Base-by-base conservation (phyloP, 768 basidiomycete species). In the Phanerochaete sordida region DNA sequence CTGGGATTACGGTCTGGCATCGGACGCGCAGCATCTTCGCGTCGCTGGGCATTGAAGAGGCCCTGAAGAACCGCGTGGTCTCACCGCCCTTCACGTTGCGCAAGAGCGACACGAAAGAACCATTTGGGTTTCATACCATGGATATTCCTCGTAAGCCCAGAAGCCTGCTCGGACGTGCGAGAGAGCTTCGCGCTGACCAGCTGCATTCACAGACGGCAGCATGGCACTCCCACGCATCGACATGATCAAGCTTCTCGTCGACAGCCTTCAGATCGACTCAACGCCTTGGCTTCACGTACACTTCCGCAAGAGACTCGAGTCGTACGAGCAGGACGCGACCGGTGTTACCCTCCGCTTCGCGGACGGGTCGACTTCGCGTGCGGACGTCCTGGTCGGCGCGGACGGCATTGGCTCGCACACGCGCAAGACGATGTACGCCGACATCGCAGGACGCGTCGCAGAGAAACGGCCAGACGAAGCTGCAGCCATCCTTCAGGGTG, bases 371-470 rank as follows among this genome's bases (percentile, higher is more conserved):
- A 62, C 61, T 2, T 64, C 64, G n/a, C 50, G 30, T 19, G 68
- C 66, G 46, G 68, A 72, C 58, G 16, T 68, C 21, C 64, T 72
- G 12, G 52, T 70, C 30, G 71, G 68, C 16, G 61, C 65, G 2
- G 71, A 72, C 46, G 71, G 71, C 11, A 56, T 70, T 23, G 64
- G 64, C 19, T 68, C 67, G 8, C 21, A 45, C 1, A 63, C 65
- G 7, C 64, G 67, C 52, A 54, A 54, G 33, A 24, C 6, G 31
- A 54, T 54, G 52, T 54, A 54, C 52, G 6, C 33, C n/a, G 33
- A 54, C 31, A 6, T 54, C 2, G 52, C 52, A 13, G 33, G 3
- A 2, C 31, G 52, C 12, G 21, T 26, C 3, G n/a, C 3, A 16
- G 8, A 37, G 9, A 27, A 2, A 4, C 33, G 26, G 19, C 33